A percentile compares a stretch with the other conserved stretches of the same genome.
Evolutionary conservation across 495 filamentous ascomycete species (phyloP).

Genomic region (Lophiostoma macrostomum): DNA sequence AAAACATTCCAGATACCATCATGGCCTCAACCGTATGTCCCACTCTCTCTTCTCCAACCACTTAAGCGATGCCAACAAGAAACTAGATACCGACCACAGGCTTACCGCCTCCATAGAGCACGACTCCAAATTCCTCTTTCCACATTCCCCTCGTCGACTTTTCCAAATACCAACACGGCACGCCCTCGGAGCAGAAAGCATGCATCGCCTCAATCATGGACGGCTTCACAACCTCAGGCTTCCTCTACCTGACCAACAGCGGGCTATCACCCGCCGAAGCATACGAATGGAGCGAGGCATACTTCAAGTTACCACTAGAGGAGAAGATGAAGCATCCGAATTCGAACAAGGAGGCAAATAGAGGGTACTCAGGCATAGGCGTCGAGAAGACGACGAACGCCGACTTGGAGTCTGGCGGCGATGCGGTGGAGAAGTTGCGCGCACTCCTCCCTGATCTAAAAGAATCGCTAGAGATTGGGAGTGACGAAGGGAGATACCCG

Average conservation of each 20-base stretch:
- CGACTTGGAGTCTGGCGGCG: not conserved
- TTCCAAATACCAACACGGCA: constrained; percentile 12
- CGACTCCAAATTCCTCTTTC: too few relatives aligned
- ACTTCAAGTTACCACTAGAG: not conserved
- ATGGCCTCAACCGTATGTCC: not conserved
- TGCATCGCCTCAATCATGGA: constrained; percentile 9
- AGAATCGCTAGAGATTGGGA: constrained; percentile 12
- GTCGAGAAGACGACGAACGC: constrained; percentile 8
- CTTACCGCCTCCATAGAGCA: not conserved
- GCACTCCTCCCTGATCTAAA: constrained; percentile 10
- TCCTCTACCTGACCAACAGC: constrained; percentile 11
- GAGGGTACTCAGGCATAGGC: constrained; percentile 34
- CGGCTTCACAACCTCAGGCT: constrained; percentile 12
- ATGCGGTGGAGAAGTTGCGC: constrained; percentile 10
- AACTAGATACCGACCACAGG: not conserved
- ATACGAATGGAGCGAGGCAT: constrained; percentile 7
- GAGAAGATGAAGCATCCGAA: constrained; percentile 17
- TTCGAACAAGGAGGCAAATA: constrained; percentile 55
- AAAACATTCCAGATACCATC: not conserved
- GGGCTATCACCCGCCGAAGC: constrained; percentile 2
- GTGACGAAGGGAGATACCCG: constrained; percentile 9
- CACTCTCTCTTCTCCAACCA: not conserved
- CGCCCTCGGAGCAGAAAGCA: not conserved
- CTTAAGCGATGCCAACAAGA: constrained; percentile 7
- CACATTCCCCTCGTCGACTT: constrained; percentile 12